Conservation (phyloP, 2,329 filamentous ascomycete species). For the Diaporthe nobilis region DNA sequence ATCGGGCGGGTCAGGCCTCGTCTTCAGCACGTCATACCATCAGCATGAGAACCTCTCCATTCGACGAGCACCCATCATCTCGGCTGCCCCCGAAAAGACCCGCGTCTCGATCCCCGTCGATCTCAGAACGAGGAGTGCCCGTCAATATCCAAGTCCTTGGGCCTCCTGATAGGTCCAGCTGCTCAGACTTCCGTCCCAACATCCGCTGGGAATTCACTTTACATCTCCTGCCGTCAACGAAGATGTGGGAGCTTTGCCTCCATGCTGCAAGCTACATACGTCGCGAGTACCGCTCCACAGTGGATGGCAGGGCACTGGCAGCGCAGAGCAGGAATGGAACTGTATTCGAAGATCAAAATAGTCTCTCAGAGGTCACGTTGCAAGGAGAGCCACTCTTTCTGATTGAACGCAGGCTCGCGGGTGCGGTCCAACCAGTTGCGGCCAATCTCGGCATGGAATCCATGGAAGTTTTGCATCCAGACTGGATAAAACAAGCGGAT, state of each 20-base stretch:
- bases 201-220: slow-evolving; percentile 1
- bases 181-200: neutral
- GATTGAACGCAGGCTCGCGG: neutral
- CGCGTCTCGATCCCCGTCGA: neutral
- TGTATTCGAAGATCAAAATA: neutral
- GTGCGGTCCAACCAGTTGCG: neutral
- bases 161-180: no score
- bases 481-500: neutral
- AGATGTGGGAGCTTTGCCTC: neutral
- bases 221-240: neutral
- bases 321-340: neutral
- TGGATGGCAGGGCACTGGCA: neutral
- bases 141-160: slow-evolving; percentile 1
- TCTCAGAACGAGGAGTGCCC: neutral
- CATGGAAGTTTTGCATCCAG: neutral
- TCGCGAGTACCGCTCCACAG: neutral
- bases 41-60: neutral
- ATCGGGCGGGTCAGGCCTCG: no score
- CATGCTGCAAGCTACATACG: slow-evolving; percentile 7
- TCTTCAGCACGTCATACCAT: neutral
- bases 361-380: neutral
- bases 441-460: neutral
- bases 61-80: neutral
- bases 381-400: neutral
- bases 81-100: no score